Percentiles rank a stretch among this genome's conserved stretches.
phyloP scores from a whole-genome alignment of 2,329 filamentous ascomycete genomes.

The Parafenestella ontariensis region DNA sequence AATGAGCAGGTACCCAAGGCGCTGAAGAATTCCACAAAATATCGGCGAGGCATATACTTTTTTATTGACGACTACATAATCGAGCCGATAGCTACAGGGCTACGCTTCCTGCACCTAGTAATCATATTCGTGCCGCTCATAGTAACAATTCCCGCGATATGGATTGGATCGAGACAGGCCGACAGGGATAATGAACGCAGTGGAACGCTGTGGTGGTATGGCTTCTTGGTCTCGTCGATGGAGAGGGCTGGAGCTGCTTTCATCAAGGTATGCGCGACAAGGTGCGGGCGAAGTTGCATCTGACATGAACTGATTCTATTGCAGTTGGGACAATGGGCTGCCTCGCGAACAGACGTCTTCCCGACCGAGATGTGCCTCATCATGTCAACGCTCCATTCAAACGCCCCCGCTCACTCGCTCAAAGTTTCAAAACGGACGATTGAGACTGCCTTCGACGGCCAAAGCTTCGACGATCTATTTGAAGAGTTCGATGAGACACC shows the following conservation, averaged over 20 bases:
- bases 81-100: slow-evolving; percentile 84
- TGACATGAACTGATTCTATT: slow-evolving; percentile 23
- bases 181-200: slow-evolving; percentile 75
- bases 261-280: slow-evolving; percentile 75
- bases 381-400: slow-evolving; percentile 94
- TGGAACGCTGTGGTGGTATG: slow-evolving; percentile 95
- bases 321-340: slow-evolving; percentile 95
- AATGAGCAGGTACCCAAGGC: slow-evolving; percentile 70
- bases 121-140: slow-evolving; percentile 93
- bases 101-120: slow-evolving; percentile 86
- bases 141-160: slow-evolving; percentile 77
- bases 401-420: slow-evolving; percentile 91
- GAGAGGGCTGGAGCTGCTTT: slow-evolving; percentile 93
- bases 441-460: slow-evolving; percentile 79
- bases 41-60: slow-evolving; percentile 67
- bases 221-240: slow-evolving; percentile 86
- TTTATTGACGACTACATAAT: slow-evolving; percentile 74
- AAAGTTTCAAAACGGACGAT: slow-evolving; percentile 80
- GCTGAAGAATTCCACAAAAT: slow-evolving; percentile 64
- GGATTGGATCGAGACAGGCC: slow-evolving; percentile 72
- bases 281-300: neutral
- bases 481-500: slow-evolving; percentile 92
- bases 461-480: slow-evolving; percentile 88
- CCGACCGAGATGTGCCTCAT: slow-evolving; percentile 88
- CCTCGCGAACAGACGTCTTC: slow-evolving; percentile 95